Percentiles rank a stretch among this genome's conserved stretches.
phyloP scores from a whole-genome alignment of 1,284 basidiomycete species.

The Cystobasidiaceae sp. region DNA sequence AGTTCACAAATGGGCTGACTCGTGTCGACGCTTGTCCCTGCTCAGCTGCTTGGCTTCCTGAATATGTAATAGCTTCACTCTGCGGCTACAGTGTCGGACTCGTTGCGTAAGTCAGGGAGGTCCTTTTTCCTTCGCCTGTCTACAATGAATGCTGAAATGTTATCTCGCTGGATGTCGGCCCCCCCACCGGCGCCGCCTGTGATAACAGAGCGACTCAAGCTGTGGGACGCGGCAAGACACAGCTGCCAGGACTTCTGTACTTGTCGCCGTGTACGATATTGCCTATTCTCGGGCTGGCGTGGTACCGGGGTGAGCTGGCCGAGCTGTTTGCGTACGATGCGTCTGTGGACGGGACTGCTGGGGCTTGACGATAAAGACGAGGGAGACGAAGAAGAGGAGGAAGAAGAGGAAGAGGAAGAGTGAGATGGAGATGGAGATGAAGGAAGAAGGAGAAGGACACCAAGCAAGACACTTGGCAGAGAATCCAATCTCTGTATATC shows the following conservation, averaged over 20 bases:
- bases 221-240: conserved; percentile 72
- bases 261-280: conserved; percentile 60
- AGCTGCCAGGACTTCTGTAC: conserved; percentile 90
- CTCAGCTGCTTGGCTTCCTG: no score
- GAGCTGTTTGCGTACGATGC: conserved; percentile 64
- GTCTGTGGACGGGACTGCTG: conserved; percentile 37
- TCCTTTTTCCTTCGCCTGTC: no score
- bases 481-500: no score
- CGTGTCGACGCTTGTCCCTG: no score
- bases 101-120: neutral
- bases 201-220: conserved; percentile 67
- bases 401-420: neutral
- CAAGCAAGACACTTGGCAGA: neutral
- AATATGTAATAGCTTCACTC: conserved; percentile 71
- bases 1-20: conserved; percentile 68
- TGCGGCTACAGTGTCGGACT: conserved; percentile 68
- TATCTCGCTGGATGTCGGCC: no score
- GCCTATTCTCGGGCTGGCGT: conserved; percentile 57
- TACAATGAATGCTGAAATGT: no score
- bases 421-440: neutral
- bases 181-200: conserved; percentile 48
- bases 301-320: conserved; percentile 56
- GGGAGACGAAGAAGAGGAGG: neutral
- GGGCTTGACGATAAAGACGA: neutral
- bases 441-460: neutral